These are phyloP conservation scores for Pseudonitzschia delicatissima DNA, from an alignment of 108 stramenopile species.

Conservation along the genomic window DNA sequence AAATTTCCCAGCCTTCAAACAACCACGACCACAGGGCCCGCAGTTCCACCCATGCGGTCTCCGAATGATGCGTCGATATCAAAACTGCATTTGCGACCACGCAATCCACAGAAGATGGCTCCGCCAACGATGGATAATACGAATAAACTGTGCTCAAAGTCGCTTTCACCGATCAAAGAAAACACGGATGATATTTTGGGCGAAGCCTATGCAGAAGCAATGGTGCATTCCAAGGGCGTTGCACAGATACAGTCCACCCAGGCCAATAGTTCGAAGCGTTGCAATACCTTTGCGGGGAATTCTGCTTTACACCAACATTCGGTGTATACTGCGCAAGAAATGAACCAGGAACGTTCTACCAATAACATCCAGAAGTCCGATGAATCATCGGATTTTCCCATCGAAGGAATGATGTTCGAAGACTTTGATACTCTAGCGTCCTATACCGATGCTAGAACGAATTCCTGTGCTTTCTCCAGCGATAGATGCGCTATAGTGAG, in stretches of 20 bases:
- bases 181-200: background rate
- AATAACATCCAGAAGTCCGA: background rate
- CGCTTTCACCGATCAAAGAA: background rate
- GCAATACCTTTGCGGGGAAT: slow-evolving; percentile 32
- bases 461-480: no score
- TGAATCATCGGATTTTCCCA: background rate
- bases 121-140: background rate
- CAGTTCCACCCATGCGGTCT: background rate
- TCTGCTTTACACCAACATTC: background rate
- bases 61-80: background rate
- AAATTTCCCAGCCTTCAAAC: background rate
- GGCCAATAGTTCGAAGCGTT: slow-evolving; percentile 13
- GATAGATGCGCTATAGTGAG: slow-evolving; percentile 7
- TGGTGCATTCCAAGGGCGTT: background rate
- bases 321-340: background rate
- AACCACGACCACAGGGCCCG: background rate
- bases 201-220: slow-evolving; percentile 16
- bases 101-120: background rate
- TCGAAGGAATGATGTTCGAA: slow-evolving; percentile 1
- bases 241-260: no score
- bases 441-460: background rate
- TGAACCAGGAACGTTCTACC: background rate
- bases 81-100: background rate
- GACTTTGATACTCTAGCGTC: background rate
- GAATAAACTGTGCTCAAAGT: background rate